Evolutionary conservation across 257 asterid species (phyloP).

Genomic region (Capsicum baccatum): DNA sequence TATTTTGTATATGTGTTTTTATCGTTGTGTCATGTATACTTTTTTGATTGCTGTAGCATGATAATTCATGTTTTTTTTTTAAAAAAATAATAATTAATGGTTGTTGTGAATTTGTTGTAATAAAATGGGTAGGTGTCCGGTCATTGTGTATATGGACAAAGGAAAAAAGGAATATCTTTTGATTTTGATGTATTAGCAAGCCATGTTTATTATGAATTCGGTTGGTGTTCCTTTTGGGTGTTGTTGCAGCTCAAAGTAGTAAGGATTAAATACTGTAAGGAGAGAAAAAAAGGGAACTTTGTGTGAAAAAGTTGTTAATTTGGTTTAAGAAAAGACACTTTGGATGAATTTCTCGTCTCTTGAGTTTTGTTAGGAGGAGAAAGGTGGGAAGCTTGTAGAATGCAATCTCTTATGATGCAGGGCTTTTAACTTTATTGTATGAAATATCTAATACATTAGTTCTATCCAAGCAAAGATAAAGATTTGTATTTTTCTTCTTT

Average conservation of each 20-base stretch:
- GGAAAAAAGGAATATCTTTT: background rate
- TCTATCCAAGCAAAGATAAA: background rate
- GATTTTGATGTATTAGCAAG: conserved; percentile 1
- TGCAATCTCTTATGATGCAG: background rate
- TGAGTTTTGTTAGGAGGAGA: background rate
- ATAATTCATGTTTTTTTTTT: background rate
- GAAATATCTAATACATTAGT: background rate
- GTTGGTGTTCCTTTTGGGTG: background rate
- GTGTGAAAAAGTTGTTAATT: background rate
- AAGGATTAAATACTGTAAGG: background rate
- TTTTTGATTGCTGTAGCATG: background rate
- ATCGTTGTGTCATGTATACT: background rate
- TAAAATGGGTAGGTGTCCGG: background rate
- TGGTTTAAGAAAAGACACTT: background rate
- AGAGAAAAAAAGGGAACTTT: background rate
- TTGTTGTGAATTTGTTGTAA: background rate
- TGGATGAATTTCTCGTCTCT: background rate
- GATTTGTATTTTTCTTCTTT: background rate
- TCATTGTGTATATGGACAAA: background rate
- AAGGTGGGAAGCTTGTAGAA: background rate
- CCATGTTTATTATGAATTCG: background rate
- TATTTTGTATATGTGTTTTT: background rate
- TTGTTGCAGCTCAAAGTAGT: background rate
- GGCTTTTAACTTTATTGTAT: background rate
- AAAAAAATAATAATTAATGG: too few relatives aligned